Base-by-base conservation (phyloP, 2,329 filamentous ascomycete genomes). In the Diaporthe batatas region DNA sequence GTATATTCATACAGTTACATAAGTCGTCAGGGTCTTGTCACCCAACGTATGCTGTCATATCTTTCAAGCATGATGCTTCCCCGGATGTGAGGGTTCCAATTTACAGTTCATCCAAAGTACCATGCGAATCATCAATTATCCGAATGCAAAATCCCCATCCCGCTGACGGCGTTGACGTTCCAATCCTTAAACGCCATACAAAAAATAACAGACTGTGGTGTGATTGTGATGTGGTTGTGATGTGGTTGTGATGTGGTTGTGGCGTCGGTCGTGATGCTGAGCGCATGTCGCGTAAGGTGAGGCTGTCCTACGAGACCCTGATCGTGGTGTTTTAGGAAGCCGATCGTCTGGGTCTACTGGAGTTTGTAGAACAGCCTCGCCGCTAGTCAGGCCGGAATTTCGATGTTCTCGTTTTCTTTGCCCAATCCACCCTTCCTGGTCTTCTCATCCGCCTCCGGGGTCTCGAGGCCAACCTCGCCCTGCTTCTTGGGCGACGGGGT, bases 1-100 rank as follows among this genome's bases (percentile, higher is more conserved):
- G 47, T 74, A 39, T 70, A 71, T 73, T 74, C 73, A 39, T 74
- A 74, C 73, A 74, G 51, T 62, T 74, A 62, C 73, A 71, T 73
- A 72, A 74, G 67, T 72, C 71, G 67, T 72, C 16, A 16, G 70
- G 49, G 65, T 55, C 23, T 49, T 47, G 16, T 18, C 23, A 16
- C 58, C 58, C 58, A 47, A 67, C 53, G 34, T 68, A 55, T 68
- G 65, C 34, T 34, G 29, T 59, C 39, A 47, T 54, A 23, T 73
- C 54, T 59, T 73, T 68, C 59, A 59, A 67, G 44, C 55, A 64
- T 44, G 53, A 62, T 54, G 32, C 44, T 36, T 62, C 47, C 68
- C 68, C 47, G 44, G 55, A 53, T 70, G 68, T 44, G 18, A 23
- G 68, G 68, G 68, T 54, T 32, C 55, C 55, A 59, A 70, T 70